Evolutionary conservation across 73 alveolate genomes (phyloP).

Genomic region (Blepharisma japonicum): DNA sequence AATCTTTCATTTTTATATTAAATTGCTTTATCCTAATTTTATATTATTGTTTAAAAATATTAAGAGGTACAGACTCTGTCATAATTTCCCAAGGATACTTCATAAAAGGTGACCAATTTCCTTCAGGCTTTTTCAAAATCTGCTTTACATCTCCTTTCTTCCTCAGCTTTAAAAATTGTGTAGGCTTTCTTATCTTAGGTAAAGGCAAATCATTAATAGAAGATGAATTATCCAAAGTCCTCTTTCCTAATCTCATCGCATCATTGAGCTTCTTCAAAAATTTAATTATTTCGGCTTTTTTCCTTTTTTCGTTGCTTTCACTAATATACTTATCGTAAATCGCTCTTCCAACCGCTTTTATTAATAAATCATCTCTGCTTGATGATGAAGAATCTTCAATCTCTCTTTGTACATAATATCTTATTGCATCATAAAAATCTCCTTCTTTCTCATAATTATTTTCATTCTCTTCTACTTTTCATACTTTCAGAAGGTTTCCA

Average conservation of each 20-base stretch:
- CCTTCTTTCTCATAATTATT: not conserved
- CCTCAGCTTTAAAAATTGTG: not conserved
- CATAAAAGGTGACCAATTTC: conserved; percentile 10
- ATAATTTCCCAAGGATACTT: conserved; percentile 18
- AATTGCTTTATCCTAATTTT: too few relatives aligned
- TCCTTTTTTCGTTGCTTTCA: not conserved
- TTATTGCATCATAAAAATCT: conserved; percentile 3
- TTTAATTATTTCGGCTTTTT: not conserved
- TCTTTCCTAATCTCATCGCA: not conserved
- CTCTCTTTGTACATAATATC: not conserved
- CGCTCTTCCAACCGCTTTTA: not conserved
- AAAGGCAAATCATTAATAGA: conserved; percentile 2
- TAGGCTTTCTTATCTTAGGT: not conserved
- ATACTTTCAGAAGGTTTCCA: not conserved
- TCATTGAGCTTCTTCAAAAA: not conserved
- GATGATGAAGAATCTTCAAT: not conserved
- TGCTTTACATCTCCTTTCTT: not conserved
- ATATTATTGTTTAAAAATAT: too few relatives aligned
- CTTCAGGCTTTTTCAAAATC: not conserved
- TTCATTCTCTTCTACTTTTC: not conserved
- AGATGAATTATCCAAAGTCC: not conserved
- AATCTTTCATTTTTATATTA: too few relatives aligned
- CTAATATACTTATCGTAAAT: not conserved
- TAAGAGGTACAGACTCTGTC: too few relatives aligned
- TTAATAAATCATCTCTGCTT: not conserved